A percentile compares a stretch with the other conserved stretches of the same genome.
phyloP scores from a whole-genome alignment of 192 early-diverging fungal species.

The Rhizophlyctis rosea region DNA sequence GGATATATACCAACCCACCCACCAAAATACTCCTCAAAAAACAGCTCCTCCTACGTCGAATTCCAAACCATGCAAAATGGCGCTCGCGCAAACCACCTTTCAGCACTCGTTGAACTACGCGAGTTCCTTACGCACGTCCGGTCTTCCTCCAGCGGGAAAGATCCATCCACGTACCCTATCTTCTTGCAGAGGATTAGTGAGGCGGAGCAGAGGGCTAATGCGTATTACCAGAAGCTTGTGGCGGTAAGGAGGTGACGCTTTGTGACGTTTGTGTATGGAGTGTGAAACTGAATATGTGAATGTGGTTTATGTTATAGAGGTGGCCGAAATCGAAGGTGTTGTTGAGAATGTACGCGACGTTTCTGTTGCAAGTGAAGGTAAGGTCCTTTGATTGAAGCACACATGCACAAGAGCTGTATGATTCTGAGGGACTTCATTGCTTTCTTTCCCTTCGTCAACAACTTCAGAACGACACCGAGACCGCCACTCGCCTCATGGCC shows the following conservation, averaged over 20 bases:
- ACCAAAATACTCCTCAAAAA: too few species aligned
- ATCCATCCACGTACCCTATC: conserved; percentile 29
- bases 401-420: background rate
- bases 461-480: conserved; percentile 19
- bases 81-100: conserved; percentile 19
- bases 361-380: conserved; percentile 32
- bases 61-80: conserved; percentile 33
- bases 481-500: conserved; percentile 9
- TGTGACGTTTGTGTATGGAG: too few species aligned
- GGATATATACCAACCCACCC: background rate
- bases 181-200: conserved; percentile 30
- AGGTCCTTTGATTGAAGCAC: background rate
- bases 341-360: conserved; percentile 26
- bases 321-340: conserved; percentile 31
- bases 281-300: too few species aligned
- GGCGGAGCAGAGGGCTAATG: conserved; percentile 23
- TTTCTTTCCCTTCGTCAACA: background rate
- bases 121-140: conserved; percentile 25
- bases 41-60: conserved; percentile 31
- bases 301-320: too few species aligned
- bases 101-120: conserved; percentile 23
- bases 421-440: background rate
- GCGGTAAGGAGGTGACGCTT: too few species aligned
- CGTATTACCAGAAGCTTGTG: conserved; percentile 28
- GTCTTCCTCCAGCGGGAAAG: conserved; percentile 12